Base-by-base conservation (phyloP, 2,329 filamentous ascomycete genomes). In the Huntiella moniliformis region DNA sequence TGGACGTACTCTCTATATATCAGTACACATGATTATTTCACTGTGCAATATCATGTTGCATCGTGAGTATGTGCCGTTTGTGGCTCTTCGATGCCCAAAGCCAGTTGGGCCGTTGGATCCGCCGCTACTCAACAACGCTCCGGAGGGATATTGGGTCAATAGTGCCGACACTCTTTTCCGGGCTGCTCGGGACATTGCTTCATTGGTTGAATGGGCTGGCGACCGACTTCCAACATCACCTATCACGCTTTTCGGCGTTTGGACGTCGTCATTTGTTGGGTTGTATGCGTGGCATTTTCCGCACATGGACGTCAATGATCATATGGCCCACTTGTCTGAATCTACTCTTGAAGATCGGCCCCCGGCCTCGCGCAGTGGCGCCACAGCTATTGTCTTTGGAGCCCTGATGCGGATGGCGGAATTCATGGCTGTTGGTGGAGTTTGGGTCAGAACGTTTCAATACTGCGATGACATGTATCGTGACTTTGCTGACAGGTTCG, bases 241-340 rank as follows among this genome's bases (percentile, higher is more conserved):
- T 0, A 67, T 82, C 32, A 69, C 78, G 3, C 67, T 74, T 3
- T 83, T 81, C 54, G 71, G 77, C 2, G 66, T 79, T 35, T 84
- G 77, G 65, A 73, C 71, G 8, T 76, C 78, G 1, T 71, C 73
- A 0, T 79, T 81, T 53, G 67, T 74, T 12, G 74, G 75, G 32
- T 65, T 81, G 2, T 84, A 83, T 56, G 73, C 73, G 8, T 65
- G 67, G 38, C 72, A 77, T 54, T 84, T 83, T 47, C 75, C 76
- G 0, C 68, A 72, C 48, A 82, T 84, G 74, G 79, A 84, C 53
- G 64, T 63, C 1, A 61, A 70, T 8, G 60, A 63, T 3, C 69
- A 71, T 54, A 70, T 82, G 61, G 56, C 63, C 4, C 54, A 53
- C 38, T 51, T 61, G 2, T 61, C 66, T 15, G 63, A 59, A 36